These are phyloP conservation scores for Aspergillus udagawae DNA, from an alignment of 2,329 filamentous ascomycete species.

Conservation along the genomic window DNA sequence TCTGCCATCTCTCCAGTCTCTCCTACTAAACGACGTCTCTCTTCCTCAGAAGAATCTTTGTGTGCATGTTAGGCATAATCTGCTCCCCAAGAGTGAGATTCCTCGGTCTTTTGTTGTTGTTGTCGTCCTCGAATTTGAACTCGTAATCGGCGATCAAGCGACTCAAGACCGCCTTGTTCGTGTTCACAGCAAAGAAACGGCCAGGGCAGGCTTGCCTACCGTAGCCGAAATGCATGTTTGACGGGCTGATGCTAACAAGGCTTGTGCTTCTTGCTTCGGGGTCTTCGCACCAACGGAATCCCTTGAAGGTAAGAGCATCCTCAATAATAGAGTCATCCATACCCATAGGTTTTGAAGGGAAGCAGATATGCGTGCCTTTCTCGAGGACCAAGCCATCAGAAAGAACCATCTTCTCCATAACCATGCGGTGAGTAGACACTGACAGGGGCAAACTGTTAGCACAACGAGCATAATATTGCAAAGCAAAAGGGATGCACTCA, in stretches of 20 bases:
- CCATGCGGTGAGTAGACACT: slow-evolving; percentile 29
- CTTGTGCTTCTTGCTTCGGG: slow-evolving; percentile 11
- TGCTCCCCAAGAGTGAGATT: slow-evolving; percentile 27
- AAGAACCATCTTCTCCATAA: slow-evolving; percentile 20
- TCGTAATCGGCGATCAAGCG: slow-evolving; percentile 28
- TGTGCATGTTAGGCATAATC: slow-evolving; percentile 21
- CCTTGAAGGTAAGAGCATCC: slow-evolving; percentile 20
- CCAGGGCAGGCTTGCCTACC: slow-evolving; percentile 24
- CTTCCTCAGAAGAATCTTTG: slow-evolving; percentile 21
- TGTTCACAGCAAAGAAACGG: slow-evolving; percentile 20
- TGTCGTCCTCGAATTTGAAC: slow-evolving; percentile 20
- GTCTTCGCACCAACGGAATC: slow-evolving; percentile 26
- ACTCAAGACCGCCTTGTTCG: slow-evolving; percentile 25
- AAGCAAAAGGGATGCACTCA: slow-evolving; percentile 5
- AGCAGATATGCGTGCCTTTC: slow-evolving; percentile 24
- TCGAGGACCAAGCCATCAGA: slow-evolving; percentile 23
- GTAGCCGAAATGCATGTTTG: slow-evolving; percentile 27
- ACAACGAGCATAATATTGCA: not conserved
- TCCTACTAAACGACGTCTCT: slow-evolving; percentile 3
- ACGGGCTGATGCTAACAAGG: slow-evolving; percentile 15
- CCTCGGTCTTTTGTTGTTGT: slow-evolving; percentile 12
- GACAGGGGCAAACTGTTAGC: not conserved
- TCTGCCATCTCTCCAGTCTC: not conserved
- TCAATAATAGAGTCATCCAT: slow-evolving; percentile 21
- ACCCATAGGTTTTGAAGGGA: slow-evolving; percentile 26